Evolutionary conservation across 352 stramenopile genomes (phyloP), one percentile per base, ranked within the genome.

Genomic region (Detonula confervacea): DNA sequence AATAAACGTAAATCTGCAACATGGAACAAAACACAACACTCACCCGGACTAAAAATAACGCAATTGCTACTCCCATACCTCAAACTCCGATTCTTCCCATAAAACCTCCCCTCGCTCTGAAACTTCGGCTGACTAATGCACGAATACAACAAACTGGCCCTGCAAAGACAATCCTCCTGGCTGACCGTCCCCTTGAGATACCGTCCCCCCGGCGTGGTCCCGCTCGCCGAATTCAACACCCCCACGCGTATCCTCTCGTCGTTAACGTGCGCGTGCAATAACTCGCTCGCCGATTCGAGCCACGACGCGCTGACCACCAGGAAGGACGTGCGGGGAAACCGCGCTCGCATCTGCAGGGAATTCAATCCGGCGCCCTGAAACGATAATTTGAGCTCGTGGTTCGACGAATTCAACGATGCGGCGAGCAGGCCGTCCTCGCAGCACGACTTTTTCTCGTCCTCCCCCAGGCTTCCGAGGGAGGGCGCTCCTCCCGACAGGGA

Each of bases 121-220:
- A 81, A 84, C 24, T 70, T 81, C 12, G 72, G 65, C 49, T 81
- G 73, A 46, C 49, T 69, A 20, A 87, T 73, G 35, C 73, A 83
- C 6, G 79, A 77, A 57, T 87, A 87, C 25, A 87, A 59, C 42
- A 87, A 75, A 46, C 60, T 80, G 0, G 79, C 79, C 44, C 79
- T 56, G 33, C 79, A 87, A 9, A 87, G 60, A 46, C 73, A 80
- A 74, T 87, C 79, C 65, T 87, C 79, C 57, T 87, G 79, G 0
- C 46, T 72, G 1, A 87, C 62, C 4, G 79, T 87, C 0, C 79
- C 79, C 39, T 81, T 73, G 18, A 81, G 57, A 55, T 83, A 82
- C 14, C 75, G 69, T 39, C 74, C 79, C 6, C 75, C 75, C 6
- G 79, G 79, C 35, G 66, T 73, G 11, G 78, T 87, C 5, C 64